These are phyloP conservation scores for Metschnikowia shivogae DNA, from an alignment of 805 yeast genomes.

Conservation along the genomic window DNA sequence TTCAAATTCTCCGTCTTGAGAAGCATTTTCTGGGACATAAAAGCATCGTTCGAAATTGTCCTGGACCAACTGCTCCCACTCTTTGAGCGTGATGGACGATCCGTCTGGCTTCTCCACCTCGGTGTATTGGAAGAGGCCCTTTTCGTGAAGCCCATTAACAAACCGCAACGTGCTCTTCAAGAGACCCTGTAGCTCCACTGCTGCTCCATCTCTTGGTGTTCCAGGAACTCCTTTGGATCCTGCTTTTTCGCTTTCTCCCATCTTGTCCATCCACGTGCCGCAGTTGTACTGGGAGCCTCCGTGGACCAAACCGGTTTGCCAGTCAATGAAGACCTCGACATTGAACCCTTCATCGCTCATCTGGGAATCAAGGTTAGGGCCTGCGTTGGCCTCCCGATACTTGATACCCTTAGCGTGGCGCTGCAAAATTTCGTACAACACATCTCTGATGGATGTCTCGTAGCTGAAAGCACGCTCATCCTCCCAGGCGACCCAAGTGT, in stretches of 20 bases:
- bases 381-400: conserved; percentile 95
- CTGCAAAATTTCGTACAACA: conserved; percentile 74
- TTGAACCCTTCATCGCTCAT: conserved; percentile 93
- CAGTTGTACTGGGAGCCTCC: conserved; percentile 94
- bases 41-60: conserved; percentile 74
- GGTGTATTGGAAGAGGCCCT: conserved; percentile 54
- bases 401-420: conserved; percentile 87
- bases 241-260: conserved; percentile 91
- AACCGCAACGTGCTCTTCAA: conserved; percentile 81
- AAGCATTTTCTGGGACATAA: conserved; percentile 65
- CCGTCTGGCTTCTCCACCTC: conserved; percentile 61
- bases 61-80: conserved; percentile 72
- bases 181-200: conserved; percentile 85
- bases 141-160: conserved; percentile 53
- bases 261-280: conserved; percentile 99
- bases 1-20: conserved; percentile 57
- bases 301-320: conserved; percentile 81
- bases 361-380: conserved; percentile 79
- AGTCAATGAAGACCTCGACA: conserved; percentile 74
- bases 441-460: conserved; percentile 65
- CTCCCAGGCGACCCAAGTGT: conserved; percentile 63
- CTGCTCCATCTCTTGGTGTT: conserved; percentile 97
- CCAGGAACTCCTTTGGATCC: conserved; percentile 92
- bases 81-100: conserved; percentile 46
- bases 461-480: conserved; percentile 74